Conservation (phyloP, 108 stramenopile genomes). For the Cyclotella sp. region DNA sequence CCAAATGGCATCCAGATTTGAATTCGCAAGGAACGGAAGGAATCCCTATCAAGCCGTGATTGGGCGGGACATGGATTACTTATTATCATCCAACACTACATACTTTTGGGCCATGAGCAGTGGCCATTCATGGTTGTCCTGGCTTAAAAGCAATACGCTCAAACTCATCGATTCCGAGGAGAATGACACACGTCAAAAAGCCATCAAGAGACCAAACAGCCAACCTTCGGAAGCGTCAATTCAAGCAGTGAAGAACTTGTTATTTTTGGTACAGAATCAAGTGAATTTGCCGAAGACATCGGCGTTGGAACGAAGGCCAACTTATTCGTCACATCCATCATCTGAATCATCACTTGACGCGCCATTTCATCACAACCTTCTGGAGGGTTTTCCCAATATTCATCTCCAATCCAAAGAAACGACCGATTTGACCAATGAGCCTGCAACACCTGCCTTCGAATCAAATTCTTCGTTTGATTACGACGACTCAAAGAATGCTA, state of each 20-base stretch:
- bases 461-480: conserved; percentile 16
- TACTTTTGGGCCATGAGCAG: background rate
- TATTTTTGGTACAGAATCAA: conserved; percentile 27
- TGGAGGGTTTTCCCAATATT: conserved; percentile 6
- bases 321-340: conserved; percentile 5
- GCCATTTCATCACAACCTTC: background rate
- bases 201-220: conserved; percentile 19
- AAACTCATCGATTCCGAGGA: conserved; percentile 10
- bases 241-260: conserved; percentile 29
- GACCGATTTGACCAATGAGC: background rate
- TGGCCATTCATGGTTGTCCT: conserved; percentile 1
- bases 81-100: conserved; percentile 16
- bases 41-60: conserved; percentile 39
- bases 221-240: conserved; percentile 31
- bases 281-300: background rate
- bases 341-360: background rate
- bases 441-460: background rate
- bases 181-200: conserved; percentile 1
- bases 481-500: background rate
- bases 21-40: conserved; percentile 30
- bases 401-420: background rate
- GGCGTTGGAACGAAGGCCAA: conserved; percentile 9
- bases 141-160: conserved; percentile 1
- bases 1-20: conserved; percentile 33
- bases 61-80: conserved; percentile 34